phyloP scores from a whole-genome alignment of 2,329 filamentous ascomycete genomes.

The Diplodia intermedia region DNA sequence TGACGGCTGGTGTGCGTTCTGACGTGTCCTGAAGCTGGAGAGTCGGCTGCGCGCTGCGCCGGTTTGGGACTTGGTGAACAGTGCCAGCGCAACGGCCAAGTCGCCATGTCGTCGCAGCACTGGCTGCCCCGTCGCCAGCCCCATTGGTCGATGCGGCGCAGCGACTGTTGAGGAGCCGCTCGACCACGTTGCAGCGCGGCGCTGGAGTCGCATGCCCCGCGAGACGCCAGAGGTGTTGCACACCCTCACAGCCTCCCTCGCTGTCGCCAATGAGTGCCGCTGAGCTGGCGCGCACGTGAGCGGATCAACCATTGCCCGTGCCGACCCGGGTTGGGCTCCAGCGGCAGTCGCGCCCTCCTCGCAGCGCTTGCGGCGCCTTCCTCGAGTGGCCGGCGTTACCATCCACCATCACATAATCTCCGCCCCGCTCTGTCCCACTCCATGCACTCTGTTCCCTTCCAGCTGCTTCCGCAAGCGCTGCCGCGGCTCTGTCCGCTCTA shows the following conservation, averaged over 20 bases:
- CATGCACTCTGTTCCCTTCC: slow-evolving; percentile 4
- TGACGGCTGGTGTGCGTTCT: slow-evolving; percentile 3
- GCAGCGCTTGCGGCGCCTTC: slow-evolving; percentile 19
- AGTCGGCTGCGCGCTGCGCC: slow-evolving; percentile 4
- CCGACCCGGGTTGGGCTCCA: slow-evolving; percentile 5
- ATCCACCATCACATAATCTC: slow-evolving; percentile 13
- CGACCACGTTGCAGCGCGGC: slow-evolving; percentile 23
- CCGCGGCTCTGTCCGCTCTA: slow-evolving; percentile 15
- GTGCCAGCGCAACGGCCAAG: slow-evolving; percentile 21
- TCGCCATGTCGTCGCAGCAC: slow-evolving; percentile 13
- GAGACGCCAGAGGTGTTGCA: background rate
- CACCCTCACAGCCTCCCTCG: background rate
- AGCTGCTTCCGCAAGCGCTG: background rate
- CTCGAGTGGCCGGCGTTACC: background rate
- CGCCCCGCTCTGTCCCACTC: slow-evolving; percentile 19
- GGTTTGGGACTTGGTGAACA: background rate
- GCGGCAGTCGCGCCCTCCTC: background rate
- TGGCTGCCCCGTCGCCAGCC: slow-evolving; percentile 22
- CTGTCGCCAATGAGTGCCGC: background rate
- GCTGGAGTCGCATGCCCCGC: slow-evolving; percentile 5
- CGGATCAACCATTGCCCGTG: slow-evolving; percentile 23
- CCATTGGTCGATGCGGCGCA: slow-evolving; percentile 21
- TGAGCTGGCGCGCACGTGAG: slow-evolving; percentile 12
- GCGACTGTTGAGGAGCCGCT: slow-evolving; percentile 3
- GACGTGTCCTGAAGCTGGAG: slow-evolving; percentile 19